A percentile compares a stretch with the other conserved stretches of the same genome.
Evolutionary conservation across 2,329 filamentous ascomycete genomes (phyloP).

Genomic region (Neophaeococcomyces mojaviensis): DNA sequence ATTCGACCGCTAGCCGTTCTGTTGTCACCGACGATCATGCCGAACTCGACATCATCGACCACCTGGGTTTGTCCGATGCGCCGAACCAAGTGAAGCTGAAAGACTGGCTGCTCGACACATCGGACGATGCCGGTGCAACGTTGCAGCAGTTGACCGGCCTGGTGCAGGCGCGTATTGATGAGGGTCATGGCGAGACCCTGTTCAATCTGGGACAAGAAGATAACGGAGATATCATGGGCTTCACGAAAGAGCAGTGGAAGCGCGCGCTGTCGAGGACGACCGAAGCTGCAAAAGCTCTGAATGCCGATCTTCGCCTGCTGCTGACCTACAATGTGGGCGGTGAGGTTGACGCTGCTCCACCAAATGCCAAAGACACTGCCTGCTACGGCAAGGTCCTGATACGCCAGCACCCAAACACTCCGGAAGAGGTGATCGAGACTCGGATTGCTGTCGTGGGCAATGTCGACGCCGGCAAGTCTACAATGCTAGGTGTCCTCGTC

Average conservation of each 20-base stretch:
- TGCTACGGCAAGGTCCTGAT: conserved; percentile 82
- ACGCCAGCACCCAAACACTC: conserved; percentile 61
- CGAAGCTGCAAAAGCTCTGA: conserved; percentile 55
- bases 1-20: conserved; percentile 31
- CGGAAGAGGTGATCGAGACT: conserved; percentile 90
- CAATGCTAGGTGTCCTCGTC: conserved; percentile 87
- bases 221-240: conserved; percentile 74
- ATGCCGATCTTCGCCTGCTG: conserved; percentile 71
- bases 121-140: conserved; percentile 50
- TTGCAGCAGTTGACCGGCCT: conserved; percentile 57
- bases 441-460: conserved; percentile 95
- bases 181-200: conserved; percentile 80
- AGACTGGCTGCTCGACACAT: conserved; percentile 61
- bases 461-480: conserved; percentile 95
- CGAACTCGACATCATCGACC: conserved; percentile 84
- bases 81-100: conserved; percentile 62
- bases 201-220: conserved; percentile 92
- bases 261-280: conserved; percentile 59
- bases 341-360: conserved; percentile 60
- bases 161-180: conserved; percentile 62
- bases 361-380: conserved; percentile 60
- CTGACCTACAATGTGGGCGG: conserved; percentile 88
- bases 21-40: conserved; percentile 60
- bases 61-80: conserved; percentile 63
- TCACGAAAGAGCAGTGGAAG: conserved; percentile 69